These are phyloP conservation scores for Fonsecaea pugnacius DNA, from an alignment of 2,329 filamentous ascomycete species.

Conservation along the genomic window DNA sequence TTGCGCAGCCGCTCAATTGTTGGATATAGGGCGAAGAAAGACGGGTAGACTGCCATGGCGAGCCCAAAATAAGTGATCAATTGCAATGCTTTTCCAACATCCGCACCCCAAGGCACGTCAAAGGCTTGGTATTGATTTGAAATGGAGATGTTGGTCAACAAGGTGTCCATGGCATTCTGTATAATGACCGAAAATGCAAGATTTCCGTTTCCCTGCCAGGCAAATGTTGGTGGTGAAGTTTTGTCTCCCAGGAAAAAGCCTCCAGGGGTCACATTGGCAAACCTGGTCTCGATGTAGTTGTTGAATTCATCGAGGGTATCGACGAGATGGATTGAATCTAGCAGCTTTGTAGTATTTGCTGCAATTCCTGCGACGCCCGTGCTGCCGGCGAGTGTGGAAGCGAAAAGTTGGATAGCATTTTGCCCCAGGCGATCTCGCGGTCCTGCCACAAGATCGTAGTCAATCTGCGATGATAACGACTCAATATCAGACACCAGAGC, in stretches of 20 bases:
- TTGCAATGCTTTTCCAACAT: conserved; percentile 74
- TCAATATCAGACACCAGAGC: conserved; percentile 38
- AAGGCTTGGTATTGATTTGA: conserved; percentile 74
- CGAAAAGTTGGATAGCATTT: conserved; percentile 33
- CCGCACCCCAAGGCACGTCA: conserved; percentile 71
- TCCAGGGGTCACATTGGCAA: conserved; percentile 72
- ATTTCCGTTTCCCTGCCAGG: conserved; percentile 69
- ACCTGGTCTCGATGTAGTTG: conserved; percentile 64
- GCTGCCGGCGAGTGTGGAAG: conserved; percentile 37
- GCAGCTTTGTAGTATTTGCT: conserved; percentile 44
- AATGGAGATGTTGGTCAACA: conserved; percentile 71
- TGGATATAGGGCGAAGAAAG: conserved; percentile 86
- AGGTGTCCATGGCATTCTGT: conserved; percentile 68
- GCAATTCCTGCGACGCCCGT: conserved; percentile 39
- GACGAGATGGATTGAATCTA: conserved; percentile 56
- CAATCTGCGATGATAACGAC: conserved; percentile 40
- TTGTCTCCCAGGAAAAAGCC: conserved; percentile 75
- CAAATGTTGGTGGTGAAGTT: conserved; percentile 65
- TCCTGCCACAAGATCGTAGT: conserved; percentile 45
- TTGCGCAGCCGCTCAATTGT: conserved; percentile 80
- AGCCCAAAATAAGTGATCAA: conserved; percentile 81
- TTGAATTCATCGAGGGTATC: conserved; percentile 72
- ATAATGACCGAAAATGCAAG: conserved; percentile 58
- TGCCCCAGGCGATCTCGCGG: conserved; percentile 42
- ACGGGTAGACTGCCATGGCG: conserved; percentile 76